Evolutionary conservation across 2,329 filamentous ascomycete species (phyloP), one percentile per base, ranked within the genome.

Genomic region (Neonectria coccinea): DNA sequence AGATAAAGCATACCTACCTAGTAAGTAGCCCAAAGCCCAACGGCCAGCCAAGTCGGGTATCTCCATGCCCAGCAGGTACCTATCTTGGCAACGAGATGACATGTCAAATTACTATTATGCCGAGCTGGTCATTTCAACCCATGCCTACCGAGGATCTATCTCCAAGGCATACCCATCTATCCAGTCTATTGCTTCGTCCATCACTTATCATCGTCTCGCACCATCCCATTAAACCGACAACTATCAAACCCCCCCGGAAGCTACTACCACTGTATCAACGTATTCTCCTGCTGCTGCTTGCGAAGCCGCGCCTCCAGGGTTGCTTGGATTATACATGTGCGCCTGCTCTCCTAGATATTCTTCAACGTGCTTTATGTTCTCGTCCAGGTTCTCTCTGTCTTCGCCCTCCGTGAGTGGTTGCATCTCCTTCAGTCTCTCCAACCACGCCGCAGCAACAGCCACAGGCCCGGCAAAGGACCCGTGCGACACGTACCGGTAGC

Each of bases 341-440:
- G 1, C 5, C 42, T 61, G 58, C 16, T 22, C 27, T 7, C n/a
- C 29, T 5, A 61, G 44, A 25, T 55, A 51, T 25, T 27, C 6
- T n/a, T 61, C 52, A 5, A 27, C 9, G 3, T 14, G 18, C 33
- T 50, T 25, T 5, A 61, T 61, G 31, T 56, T 61, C 12, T 5
- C 11, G 11, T 61, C 51, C 1, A 61, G 33, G 2, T 44, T 44
- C 16, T 27, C 11, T 20, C 18, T 22, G 11, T 56, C 16, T 12
- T 39, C 41, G 41, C 36, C 36, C 33, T 59, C n/a, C 7, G 33
- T 18, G 8, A 44, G 52, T 9, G 58, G 33, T 20, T 33, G 58
- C 52, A 61, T 62, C 3, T 22, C 36, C 22, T 52, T 47, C 25
- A 56, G 20, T 9, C 45, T 62, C 4, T 56, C 52, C 7, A 56